Evolutionary conservation across 2,329 filamentous ascomycete genomes (phyloP), one percentile per base, ranked within the genome.

Genomic region (Trichoderma atroviride): DNA sequence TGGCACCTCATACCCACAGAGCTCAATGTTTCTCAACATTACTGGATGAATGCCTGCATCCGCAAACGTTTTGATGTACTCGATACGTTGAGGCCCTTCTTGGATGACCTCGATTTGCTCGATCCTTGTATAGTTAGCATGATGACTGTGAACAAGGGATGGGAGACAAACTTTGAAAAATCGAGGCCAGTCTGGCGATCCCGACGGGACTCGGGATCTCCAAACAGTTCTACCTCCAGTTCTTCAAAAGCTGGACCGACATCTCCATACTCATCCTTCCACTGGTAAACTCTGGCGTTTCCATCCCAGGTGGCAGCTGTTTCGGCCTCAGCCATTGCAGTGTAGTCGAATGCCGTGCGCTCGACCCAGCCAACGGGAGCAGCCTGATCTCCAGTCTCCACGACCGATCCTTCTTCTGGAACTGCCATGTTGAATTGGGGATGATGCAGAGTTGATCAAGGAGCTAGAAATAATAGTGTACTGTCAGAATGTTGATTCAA

Each of bases 211-310:
- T 82, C 80, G 0, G 86, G 84, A 68, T 82, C 78, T 5, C 89
- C 89, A 70, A 96, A 99, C 7, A 99, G 87, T 74, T 91, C 83
- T 9, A 85, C 74, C 82, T 98, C 95, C 0, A 99, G 87, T 59
- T 88, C 86, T 0, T 86, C 82, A 65, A 90, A 86, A 61, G 83
- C 83, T 0, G 94, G 94, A 7, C 91, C 95, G 66, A 99, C 84
- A 52, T 98, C 95, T 2, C 95, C 96, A 73, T 86, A 92, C 3
- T 97, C 93, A 13, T 94, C 93, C 22, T 89, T 85, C 91, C 92
- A 98, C 75, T 94, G 88, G 74, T 98, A 98, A 55, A 91, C 84
- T 0, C 77, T 81, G n/a, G 88, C 90, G 67, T 87, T 86, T 47
- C 82, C 79, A 16, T 84, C 86, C 81, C 84, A 88, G 2, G 77